Evolutionary conservation across 2,329 filamentous ascomycete genomes (phyloP), one percentile per base, ranked within the genome.

Genomic region (Penicillium fuscoglaucum): DNA sequence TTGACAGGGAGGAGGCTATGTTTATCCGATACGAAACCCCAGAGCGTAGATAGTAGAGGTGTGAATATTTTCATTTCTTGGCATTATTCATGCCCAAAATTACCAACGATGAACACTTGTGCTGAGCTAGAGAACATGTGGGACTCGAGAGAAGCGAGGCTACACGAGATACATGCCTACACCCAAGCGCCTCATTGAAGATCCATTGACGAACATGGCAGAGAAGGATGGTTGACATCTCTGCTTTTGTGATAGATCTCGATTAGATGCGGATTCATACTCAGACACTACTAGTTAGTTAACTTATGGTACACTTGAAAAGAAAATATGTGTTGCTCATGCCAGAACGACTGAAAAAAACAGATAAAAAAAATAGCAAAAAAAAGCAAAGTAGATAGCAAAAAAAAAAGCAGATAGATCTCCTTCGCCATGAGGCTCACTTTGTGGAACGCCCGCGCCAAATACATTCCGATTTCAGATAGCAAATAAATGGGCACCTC

Each of bases 281-380:
- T 35, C 33, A n/a, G 4, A 7, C 29, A 43, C 28, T 33, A 45
- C 33, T 33, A 21, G 19, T 21, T 33, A 21, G 19, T 21, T 21
- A 21, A 49, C 4, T 28, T 57, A 60, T 62, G 52, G 40, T 62
- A 64, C 58, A 65, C 15, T 49, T 31, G 44, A 41, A 56, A 54
- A 58, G 29, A 41, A 53, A 53, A 39, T 21, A 43, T 37, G 21
- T 2, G 6, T 53, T 37, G 43, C 50, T 48, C 24, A 41, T 41
- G 35, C n/a, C 28, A 26, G 35, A 35, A 33, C 17, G 31, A 28
- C 26, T 40, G 19, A 43, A 29, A 21, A 9, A 19, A 2, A 48
- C 35, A 46, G 15, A 39, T 39, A 43, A 56, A 55, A 43, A 48
- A 37, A 35, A 56, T 12, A 5, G 29, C 1, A 13, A 19, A 48